Conservation (phyloP, 371 early-diverging fungal species). For the Mucor velutinosus region DNA sequence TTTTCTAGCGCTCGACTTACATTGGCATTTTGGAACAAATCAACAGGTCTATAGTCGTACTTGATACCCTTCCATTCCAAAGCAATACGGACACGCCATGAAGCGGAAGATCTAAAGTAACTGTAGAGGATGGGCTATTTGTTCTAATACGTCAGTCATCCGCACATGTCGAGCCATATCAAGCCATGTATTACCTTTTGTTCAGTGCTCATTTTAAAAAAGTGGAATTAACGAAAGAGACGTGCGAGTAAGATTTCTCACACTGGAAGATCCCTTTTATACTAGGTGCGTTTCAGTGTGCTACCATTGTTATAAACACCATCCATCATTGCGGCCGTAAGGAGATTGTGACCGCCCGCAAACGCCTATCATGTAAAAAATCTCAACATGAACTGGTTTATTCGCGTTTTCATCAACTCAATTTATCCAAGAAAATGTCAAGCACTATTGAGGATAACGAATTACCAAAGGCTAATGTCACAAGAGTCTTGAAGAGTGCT, state of each 20-base stretch:
- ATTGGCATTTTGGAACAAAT: constrained; percentile 76
- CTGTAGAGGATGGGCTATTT: constrained; percentile 63
- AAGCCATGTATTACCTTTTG: background rate
- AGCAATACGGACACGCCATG: constrained; percentile 78
- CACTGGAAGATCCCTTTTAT: background rate
- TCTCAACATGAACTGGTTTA: background rate
- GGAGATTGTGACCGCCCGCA: constrained; percentile 5
- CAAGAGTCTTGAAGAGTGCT: constrained; percentile 60
- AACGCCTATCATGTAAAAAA: background rate
- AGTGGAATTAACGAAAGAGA: background rate
- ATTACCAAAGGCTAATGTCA: constrained; percentile 49
- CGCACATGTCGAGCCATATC: background rate
- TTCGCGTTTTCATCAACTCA: background rate
- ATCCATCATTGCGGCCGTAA: background rate
- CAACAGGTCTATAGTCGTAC: constrained; percentile 65
- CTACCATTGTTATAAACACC: background rate
- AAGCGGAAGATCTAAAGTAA: constrained; percentile 77
- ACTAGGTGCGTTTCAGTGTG: background rate
- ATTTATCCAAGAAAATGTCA: background rate
- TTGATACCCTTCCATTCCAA: constrained; percentile 74
- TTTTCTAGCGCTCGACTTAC: constrained; percentile 20
- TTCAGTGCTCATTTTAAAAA: constrained; percentile 13
- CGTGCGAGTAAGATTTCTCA: background rate
- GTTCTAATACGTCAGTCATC: background rate
- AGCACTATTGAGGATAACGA: constrained; percentile 13